These are phyloP conservation scores for Fraxinus dipetala DNA, from an alignment of 305 asterid species.

Conservation along the genomic window DNA sequence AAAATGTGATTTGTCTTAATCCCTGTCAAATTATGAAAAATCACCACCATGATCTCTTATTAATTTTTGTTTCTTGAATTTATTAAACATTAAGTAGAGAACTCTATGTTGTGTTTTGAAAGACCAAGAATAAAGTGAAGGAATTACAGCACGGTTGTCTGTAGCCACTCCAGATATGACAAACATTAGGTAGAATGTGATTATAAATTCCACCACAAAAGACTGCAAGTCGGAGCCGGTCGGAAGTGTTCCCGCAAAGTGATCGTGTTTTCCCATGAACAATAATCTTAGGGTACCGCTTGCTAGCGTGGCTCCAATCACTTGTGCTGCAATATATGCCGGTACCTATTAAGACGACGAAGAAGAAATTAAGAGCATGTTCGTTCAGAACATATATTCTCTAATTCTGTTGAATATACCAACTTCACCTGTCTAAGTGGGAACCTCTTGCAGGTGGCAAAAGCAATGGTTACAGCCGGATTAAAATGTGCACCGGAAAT, in stretches of 20 bases:
- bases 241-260: slow-evolving; percentile 68
- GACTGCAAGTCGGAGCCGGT: slow-evolving; percentile 58
- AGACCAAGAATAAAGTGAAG: neutral
- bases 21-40: neutral
- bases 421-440: slow-evolving; percentile 58
- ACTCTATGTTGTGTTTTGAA: neutral
- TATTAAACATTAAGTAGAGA: neutral
- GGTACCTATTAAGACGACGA: slow-evolving; percentile 49
- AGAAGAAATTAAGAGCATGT: neutral
- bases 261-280: slow-evolving; percentile 58
- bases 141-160: slow-evolving; percentile 59
- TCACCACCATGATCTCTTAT: neutral
- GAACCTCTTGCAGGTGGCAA: slow-evolving; percentile 75
- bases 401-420: too few species aligned
- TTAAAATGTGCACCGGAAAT: slow-evolving; percentile 92
- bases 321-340: slow-evolving; percentile 61
- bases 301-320: slow-evolving; percentile 61
- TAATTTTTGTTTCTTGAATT: neutral
- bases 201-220: slow-evolving; percentile 60
- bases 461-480: slow-evolving; percentile 88
- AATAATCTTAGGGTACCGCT: slow-evolving; percentile 65
- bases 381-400: neutral
- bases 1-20: neutral
- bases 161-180: slow-evolving; percentile 82
- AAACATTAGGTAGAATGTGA: slow-evolving; percentile 86